A percentile compares a stretch with the other conserved stretches of the same genome.
These are phyloP conservation scores for Paecilomyces fulvus DNA, from an alignment of 2,329 filamentous ascomycete species.

Conservation along the genomic window DNA sequence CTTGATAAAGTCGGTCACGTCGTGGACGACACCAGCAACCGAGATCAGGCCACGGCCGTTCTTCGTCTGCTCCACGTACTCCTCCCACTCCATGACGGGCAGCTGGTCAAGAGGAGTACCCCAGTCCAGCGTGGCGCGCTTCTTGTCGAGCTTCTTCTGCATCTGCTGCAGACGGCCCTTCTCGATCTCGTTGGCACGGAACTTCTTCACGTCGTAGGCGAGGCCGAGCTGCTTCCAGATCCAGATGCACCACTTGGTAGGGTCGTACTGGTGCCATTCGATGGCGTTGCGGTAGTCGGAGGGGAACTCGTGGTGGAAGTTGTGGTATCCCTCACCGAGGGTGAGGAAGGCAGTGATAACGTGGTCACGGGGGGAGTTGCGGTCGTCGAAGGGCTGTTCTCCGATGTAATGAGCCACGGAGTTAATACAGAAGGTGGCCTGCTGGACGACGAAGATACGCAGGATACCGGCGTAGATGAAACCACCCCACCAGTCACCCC, in stretches of 20 bases:
- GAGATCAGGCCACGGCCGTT: constrained; percentile 68
- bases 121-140: constrained; percentile 76
- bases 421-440: constrained; percentile 91
- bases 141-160: constrained; percentile 89
- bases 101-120: constrained; percentile 77
- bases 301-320: constrained; percentile 93
- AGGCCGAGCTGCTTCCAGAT: constrained; percentile 75
- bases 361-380: constrained; percentile 83
- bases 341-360: constrained; percentile 78
- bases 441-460: constrained; percentile 81
- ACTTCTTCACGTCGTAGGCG: constrained; percentile 81
- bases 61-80: constrained; percentile 70
- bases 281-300: constrained; percentile 90
- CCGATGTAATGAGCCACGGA: constrained; percentile 84
- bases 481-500: constrained; percentile 73
- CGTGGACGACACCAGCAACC: constrained; percentile 77
- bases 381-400: constrained; percentile 86
- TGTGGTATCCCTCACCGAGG: constrained; percentile 84
- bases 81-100: constrained; percentile 78
- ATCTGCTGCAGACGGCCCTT: constrained; percentile 82
- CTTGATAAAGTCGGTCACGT: constrained; percentile 75
- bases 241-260: constrained; percentile 86
- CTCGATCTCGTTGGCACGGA: constrained; percentile 85
- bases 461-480: constrained; percentile 80
- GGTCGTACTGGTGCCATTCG: constrained; percentile 85